Evolutionary conservation across 1,139 yeast genomes (phyloP), one percentile per base, ranked within the genome.

Genomic region (Suzukiozyma palmioleophila): DNA sequence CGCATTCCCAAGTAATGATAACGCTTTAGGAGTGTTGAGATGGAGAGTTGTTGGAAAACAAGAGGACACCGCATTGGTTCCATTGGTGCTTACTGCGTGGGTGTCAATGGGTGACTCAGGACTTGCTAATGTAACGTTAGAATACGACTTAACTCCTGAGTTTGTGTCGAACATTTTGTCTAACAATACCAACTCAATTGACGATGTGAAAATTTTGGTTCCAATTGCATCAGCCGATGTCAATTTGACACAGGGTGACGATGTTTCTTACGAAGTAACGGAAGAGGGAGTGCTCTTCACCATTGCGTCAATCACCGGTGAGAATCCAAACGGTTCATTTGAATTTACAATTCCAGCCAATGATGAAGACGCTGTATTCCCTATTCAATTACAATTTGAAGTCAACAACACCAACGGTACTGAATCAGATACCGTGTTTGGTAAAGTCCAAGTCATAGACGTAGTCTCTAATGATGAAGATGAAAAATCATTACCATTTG

Each of bases 1-100:
- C 54, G 77, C 89, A 24, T 90, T 92, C 77, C 97, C 97, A 34
- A 73, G 89, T 8, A 88, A 90, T 61, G 96, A 89, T 61, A 92
- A 86, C 57, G 83, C 88, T 42, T 71, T 89, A 48, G 95, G 95
- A 42, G 96, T 92, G 32, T 75, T 92, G 56, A 84, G 96, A 72
- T 92, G 97, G 96, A 77, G 87, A 63, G 78, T 77, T 27, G 73
- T 71, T 31, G 84, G 83, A 31, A 74, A 77, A 46, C 71, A 70
- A 26, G 90, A 81, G 46, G 78, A 73, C 41, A 69, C 77, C 24
- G 60, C 70, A 32, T 67, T 76, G 42, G 74, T 87, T 39, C 97
- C 97, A 30, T 60, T 92, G 39, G 69, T 78, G 36, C 72, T 92
- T 49, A 84, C 94, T 32, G 84, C 92, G 35, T 92, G 98, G 98